phyloP scores from a whole-genome alignment of 345 rosid species.

The Geranium rotundifolium region DNA sequence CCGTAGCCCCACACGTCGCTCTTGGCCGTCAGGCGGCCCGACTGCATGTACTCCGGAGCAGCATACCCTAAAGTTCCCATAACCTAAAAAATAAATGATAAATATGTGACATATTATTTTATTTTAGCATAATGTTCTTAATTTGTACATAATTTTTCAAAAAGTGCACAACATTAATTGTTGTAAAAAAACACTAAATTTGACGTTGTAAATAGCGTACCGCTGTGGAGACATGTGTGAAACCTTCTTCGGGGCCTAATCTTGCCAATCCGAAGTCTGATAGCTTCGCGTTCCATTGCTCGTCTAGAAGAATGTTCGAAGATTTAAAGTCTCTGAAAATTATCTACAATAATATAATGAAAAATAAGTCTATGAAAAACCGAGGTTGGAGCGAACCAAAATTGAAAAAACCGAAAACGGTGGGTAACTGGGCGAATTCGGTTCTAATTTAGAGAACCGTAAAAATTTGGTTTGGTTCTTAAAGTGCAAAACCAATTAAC shows the following conservation, averaged over 20 bases:
- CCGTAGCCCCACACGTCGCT: conserved; percentile 91
- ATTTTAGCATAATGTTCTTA: no score
- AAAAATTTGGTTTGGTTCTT: no score
- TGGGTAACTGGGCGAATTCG: background rate
- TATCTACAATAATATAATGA: conserved; percentile 29
- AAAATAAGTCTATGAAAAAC: background rate
- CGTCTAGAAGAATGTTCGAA: conserved; percentile 77
- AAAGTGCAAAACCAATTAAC: no score
- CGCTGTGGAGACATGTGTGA: conserved; percentile 86
- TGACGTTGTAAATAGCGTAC: conserved; percentile 26
- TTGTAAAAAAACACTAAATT: background rate
- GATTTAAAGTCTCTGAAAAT: conserved; percentile 88
- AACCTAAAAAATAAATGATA: conserved; percentile 32
- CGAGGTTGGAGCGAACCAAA: no score
- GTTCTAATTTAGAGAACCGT: no score
- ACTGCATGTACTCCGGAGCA: conserved; percentile 77
- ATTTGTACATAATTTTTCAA: no score
- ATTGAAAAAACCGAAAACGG: no score
- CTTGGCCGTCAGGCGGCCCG: conserved; percentile 76
- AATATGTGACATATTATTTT: background rate
- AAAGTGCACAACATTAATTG: no score
- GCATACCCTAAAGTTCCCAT: conserved; percentile 95
- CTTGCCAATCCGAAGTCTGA: conserved; percentile 96
- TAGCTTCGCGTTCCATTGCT: conserved; percentile 86
- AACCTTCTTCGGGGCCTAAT: conserved; percentile 80